Conservation (phyloP, 768 basidiomycete genomes). For the Guyanaporus albipodus region DNA sequence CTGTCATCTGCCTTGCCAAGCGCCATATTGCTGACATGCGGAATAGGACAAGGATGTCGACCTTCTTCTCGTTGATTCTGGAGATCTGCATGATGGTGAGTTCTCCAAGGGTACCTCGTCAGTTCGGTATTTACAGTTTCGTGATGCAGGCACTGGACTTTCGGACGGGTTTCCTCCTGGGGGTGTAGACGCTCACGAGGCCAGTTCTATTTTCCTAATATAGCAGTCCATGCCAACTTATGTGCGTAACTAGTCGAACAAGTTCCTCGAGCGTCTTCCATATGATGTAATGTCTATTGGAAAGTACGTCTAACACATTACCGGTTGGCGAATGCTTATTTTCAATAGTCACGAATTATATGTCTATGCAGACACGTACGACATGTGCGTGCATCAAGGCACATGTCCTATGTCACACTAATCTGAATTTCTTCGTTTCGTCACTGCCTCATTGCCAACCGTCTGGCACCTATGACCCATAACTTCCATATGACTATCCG, state of each 20-base stretch:
- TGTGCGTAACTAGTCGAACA: constrained; percentile 50
- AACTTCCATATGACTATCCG: too few relatives aligned
- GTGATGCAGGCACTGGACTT: constrained; percentile 62
- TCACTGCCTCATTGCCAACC: not conserved
- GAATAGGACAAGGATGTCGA: constrained; percentile 67
- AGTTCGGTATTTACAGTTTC: not conserved
- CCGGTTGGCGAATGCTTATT: not conserved
- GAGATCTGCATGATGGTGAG: constrained; percentile 69
- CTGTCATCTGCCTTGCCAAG: not conserved
- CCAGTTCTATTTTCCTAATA: constrained; percentile 26
- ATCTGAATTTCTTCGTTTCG: not conserved
- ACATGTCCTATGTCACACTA: not conserved
- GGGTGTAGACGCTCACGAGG: constrained; percentile 70
- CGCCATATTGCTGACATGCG: not conserved
- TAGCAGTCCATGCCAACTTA: not conserved
- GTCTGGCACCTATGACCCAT: not conserved
- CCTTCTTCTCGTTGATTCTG: constrained; percentile 77
- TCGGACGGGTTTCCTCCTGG: constrained; percentile 71
- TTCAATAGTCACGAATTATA: constrained; percentile 74
- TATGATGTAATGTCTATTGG: constrained; percentile 85
- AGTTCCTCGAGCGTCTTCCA: constrained; percentile 66
- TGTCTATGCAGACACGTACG: constrained; percentile 58
- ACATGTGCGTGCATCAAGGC: constrained; percentile 46
- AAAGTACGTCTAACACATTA: constrained; percentile 49
- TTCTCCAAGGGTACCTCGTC: not conserved